Evolutionary conservation across 495 filamentous ascomycete species (phyloP).

Genomic region (Penicillium canariense): DNA sequence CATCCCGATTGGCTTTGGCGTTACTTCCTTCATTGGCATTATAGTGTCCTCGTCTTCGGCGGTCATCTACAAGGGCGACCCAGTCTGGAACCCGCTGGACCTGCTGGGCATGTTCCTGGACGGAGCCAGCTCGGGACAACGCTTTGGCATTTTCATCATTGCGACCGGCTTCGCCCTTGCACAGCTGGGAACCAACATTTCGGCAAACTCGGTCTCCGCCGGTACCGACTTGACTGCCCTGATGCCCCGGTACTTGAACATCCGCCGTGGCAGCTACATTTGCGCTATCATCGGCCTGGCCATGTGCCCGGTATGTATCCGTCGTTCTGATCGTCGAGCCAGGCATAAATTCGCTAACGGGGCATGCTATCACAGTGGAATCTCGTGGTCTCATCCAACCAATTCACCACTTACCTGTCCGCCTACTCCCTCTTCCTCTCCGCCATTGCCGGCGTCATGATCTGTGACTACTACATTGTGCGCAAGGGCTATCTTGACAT

Average conservation of each 20-base stretch:
- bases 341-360: not conserved
- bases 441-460: constrained; percentile 87
- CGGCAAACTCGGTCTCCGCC: constrained; percentile 85
- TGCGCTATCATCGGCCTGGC: constrained; percentile 80
- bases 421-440: constrained; percentile 96
- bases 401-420: constrained; percentile 92
- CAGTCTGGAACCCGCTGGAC: constrained; percentile 85
- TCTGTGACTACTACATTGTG: constrained; percentile 87
- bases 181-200: constrained; percentile 90
- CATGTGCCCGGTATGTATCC: constrained; percentile 67
- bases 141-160: constrained; percentile 89
- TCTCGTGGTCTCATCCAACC: constrained; percentile 71
- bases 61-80: constrained; percentile 67
- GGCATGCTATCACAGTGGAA: constrained; percentile 55
- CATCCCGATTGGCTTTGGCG: constrained; percentile 80
- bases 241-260: constrained; percentile 82
- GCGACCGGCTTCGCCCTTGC: constrained; percentile 78
- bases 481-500: constrained; percentile 79
- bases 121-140: constrained; percentile 69
- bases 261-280: constrained; percentile 87
- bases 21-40: constrained; percentile 92
- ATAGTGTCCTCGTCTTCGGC: constrained; percentile 84
- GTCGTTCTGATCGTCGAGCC: too few species aligned
- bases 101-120: constrained; percentile 72
- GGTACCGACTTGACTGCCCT: constrained; percentile 91